These are phyloP conservation scores for Colletotrichum limetticola DNA, from an alignment of 2,329 filamentous ascomycete genomes.

Conservation along the genomic window DNA sequence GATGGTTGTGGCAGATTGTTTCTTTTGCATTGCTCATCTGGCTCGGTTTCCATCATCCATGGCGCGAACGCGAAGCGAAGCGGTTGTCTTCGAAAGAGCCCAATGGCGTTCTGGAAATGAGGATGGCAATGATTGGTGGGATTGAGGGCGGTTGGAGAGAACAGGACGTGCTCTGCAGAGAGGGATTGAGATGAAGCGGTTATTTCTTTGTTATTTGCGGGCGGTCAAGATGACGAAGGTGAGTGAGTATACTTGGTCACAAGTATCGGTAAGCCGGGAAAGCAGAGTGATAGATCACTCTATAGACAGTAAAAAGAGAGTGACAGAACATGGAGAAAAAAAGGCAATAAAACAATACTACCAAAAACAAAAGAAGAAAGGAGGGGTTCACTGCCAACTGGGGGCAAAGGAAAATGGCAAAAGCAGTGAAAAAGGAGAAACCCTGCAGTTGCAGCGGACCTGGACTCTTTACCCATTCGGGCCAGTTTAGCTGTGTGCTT, in stretches of 20 bases:
- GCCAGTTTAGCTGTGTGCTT: not conserved
- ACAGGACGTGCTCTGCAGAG: not conserved
- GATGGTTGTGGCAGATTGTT: not conserved
- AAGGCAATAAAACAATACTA: not conserved
- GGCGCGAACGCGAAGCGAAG: not conserved
- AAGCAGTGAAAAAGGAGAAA: constrained; percentile 14
- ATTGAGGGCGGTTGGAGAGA: not conserved
- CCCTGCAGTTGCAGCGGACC: constrained; percentile 4
- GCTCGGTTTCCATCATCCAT: not conserved
- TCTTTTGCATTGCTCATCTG: not conserved
- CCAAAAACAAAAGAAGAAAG: not conserved
- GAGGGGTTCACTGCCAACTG: not conserved
- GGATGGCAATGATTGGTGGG: not conserved
- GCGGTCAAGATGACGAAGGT: not conserved
- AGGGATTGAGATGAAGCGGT: not conserved
- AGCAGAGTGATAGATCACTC: too few species aligned
- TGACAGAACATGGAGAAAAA: not conserved
- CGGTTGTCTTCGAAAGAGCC: not conserved
- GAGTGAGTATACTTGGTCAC: not conserved
- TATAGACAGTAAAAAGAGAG: too few species aligned
- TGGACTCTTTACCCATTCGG: not conserved
- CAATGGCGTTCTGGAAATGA: not conserved
- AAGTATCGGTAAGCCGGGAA: too few species aligned
- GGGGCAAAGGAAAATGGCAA: not conserved
- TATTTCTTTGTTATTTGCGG: not conserved